Conservation (phyloP, 106 monocot genomes). For the Allium fistulosum region DNA sequence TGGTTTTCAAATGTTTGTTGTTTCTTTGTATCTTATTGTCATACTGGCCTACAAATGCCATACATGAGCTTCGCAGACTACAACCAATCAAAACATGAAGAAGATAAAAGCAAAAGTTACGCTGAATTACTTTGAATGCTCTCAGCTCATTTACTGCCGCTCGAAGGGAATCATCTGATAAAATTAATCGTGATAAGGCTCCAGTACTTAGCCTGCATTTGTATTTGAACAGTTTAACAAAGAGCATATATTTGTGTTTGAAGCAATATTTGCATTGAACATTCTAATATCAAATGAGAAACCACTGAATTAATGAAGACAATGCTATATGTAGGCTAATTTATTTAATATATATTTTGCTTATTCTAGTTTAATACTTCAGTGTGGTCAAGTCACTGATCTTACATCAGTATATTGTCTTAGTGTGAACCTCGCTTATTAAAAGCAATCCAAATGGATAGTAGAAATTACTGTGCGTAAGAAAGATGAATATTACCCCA, state of each 20-base stretch:
- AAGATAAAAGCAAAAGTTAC: background rate
- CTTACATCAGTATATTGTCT: no score
- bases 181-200: conserved; percentile 76
- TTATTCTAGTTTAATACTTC: background rate
- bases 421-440: no score
- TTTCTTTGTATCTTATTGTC: no score
- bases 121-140: conserved; percentile 57
- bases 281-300: background rate
- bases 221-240: background rate
- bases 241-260: background rate
- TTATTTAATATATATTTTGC: background rate
- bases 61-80: no score
- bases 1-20: no score
- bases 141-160: conserved; percentile 83
- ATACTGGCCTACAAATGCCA: no score
- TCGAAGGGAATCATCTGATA: conserved; percentile 95
- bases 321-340: background rate
- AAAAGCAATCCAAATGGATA: background rate
- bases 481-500: conserved; percentile 47
- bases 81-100: background rate
- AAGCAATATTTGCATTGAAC: background rate
- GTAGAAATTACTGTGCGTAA: background rate
- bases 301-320: background rate
- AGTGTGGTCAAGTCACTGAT: background rate
- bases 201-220: conserved; percentile 84